These are phyloP conservation scores for Gremmenia infestans DNA, from an alignment of 2,329 filamentous ascomycete species.

Conservation along the genomic window DNA sequence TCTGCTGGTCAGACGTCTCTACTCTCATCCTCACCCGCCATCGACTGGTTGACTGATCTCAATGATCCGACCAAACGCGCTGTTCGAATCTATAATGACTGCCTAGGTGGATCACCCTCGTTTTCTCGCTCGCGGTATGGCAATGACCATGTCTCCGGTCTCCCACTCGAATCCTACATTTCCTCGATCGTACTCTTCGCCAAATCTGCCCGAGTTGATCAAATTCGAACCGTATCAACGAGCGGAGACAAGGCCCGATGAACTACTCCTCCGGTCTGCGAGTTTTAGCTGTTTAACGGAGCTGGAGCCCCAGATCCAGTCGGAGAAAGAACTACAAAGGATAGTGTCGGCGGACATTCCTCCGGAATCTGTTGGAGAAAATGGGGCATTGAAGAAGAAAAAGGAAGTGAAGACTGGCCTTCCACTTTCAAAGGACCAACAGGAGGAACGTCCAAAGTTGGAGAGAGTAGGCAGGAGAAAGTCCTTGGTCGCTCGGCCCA, in stretches of 20 bases:
- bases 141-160: conserved; percentile 28
- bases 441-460: conserved; percentile 24
- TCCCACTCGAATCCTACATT: conserved; percentile 26
- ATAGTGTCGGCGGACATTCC: conserved; percentile 13
- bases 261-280: conserved; percentile 46
- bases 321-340: conserved; percentile 18
- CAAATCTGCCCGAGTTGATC: conserved; percentile 27
- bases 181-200: conserved; percentile 31
- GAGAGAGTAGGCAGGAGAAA: conserved; percentile 30
- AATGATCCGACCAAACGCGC: neutral
- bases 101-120: conserved; percentile 13
- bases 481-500: conserved; percentile 31
- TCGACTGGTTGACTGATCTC: neutral
- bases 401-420: conserved; percentile 17
- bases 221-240: conserved; percentile 23
- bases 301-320: conserved; percentile 20
- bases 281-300: conserved; percentile 52
- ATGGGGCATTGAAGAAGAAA: conserved; percentile 7
- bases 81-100: conserved; percentile 14
- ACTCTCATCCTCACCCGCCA: neutral
- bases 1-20: neutral
- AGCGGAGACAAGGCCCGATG: conserved; percentile 12
- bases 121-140: conserved; percentile 24
- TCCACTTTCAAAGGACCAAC: conserved; percentile 23
- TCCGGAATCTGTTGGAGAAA: conserved; percentile 5